Evolutionary conservation across 1,284 basidiomycete species (phyloP).

Genomic region (Tausonia pullulans): DNA sequence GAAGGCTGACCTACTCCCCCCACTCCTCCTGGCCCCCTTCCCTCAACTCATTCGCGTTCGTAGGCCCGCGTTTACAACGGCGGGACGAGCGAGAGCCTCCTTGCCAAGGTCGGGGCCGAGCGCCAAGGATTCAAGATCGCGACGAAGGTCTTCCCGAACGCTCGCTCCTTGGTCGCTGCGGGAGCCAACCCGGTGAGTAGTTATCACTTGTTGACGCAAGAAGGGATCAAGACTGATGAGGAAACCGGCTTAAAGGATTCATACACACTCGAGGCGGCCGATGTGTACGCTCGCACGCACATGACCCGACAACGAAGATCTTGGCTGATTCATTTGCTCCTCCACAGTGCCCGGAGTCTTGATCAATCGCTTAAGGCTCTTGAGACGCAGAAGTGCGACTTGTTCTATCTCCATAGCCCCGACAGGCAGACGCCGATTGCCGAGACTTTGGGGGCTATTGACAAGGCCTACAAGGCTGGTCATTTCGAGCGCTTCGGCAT

Average conservation of each 20-base stretch:
- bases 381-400: conserved; percentile 35
- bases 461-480: conserved; percentile 44
- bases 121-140: conserved; percentile 7
- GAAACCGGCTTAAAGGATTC: too few relatives aligned
- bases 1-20: too few relatives aligned
- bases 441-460: conserved; percentile 40
- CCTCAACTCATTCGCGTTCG: too few relatives aligned
- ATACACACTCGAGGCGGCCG: neutral
- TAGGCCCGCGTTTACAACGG: neutral
- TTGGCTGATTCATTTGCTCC: neutral
- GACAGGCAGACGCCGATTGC: conserved; percentile 43
- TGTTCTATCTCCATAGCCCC: conserved; percentile 48
- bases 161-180: neutral
- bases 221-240: too few relatives aligned
- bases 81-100: neutral
- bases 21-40: too few relatives aligned
- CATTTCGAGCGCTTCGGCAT: conserved; percentile 43
- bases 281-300: neutral
- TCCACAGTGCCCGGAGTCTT: neutral
- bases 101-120: conserved; percentile 2
- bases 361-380: conserved; percentile 25
- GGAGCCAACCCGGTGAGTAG: neutral
- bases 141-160: conserved; percentile 24
- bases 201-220: too few relatives aligned
- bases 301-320: neutral